Base-by-base conservation (phyloP, 306 rosid species). In the Alnus rubra region DNA sequence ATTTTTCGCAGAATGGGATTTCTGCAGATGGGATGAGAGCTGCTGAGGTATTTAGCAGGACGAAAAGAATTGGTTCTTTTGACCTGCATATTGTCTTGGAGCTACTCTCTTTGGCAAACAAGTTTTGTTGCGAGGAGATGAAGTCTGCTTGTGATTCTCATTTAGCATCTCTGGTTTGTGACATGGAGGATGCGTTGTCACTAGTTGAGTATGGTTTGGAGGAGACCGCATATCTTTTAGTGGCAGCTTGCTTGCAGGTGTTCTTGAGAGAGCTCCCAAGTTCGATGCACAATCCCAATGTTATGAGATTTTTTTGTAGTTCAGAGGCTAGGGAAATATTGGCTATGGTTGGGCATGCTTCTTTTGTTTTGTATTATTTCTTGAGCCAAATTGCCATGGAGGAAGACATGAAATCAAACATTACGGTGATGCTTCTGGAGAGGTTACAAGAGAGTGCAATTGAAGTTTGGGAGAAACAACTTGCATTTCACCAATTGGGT, bases 211-310 rank as follows among this genome's bases (percentile, higher is more conserved):
- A 93, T 69, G 98, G 92, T 30, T 62, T 93, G 71, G 98, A 90
- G 84, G 98, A 91, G 87, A 84, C 71, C 0, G 92, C 97, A 0
- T 82, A 88, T 76, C 85, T 93, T 72, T 82, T 93, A 12, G 95
- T 93, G 69, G 95, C 93, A 9, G 92, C 98, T 82, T 91, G 98
- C 83, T 88, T 93, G 89, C 98, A 93, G 86, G 89, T 91, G 83
- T 85, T 87, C 58, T 71, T 93, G 47, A 87, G 98, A 84, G 98
- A 92, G 88, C 93, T 93, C 5, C 97, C 98, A 0, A 33, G 63
- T 81, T 86, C 91, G 2, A 74, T 91, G 83, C 89, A 87, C 39
- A 77, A 86, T 82, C 79, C 79, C 1, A 74, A 75, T 80, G 65
- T 90, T 74, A 78, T 86, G 85, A 92, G 74, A 75, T 59, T 87